Conservation (phyloP, 2,329 filamentous ascomycete species). For the Dactylonectria estremocensis region DNA sequence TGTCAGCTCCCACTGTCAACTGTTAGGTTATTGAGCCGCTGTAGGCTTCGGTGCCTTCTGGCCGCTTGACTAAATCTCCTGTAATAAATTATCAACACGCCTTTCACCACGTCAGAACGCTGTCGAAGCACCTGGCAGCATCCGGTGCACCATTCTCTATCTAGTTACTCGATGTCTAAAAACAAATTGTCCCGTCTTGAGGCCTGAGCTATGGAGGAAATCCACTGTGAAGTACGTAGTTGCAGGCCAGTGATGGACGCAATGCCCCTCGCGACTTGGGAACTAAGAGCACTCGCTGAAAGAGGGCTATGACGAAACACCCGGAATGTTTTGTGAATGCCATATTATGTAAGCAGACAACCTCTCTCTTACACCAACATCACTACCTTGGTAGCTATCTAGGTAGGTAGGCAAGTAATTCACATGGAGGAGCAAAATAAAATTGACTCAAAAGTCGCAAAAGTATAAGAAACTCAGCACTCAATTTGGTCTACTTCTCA, state of each 20-base stretch:
- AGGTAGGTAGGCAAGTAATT: too few species aligned
- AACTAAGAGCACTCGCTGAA: background rate
- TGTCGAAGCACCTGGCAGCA: slow-evolving; percentile 35
- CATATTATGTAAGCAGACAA: slow-evolving; percentile 48
- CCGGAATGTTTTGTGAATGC: slow-evolving; percentile 47
- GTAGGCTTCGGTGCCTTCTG: slow-evolving; percentile 16
- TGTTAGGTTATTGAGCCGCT: background rate
- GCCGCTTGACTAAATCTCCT: background rate
- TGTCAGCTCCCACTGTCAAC: slow-evolving; percentile 7
- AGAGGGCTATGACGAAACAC: slow-evolving; percentile 23
- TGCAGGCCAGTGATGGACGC: background rate
- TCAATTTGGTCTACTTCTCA: too few species aligned
- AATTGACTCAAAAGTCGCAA: too few species aligned
- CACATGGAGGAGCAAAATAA: too few species aligned
- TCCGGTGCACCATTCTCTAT: slow-evolving; percentile 39
- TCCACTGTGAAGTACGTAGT: background rate
- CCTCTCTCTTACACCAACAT: background rate
- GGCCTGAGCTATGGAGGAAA: background rate
- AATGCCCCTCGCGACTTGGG: background rate
- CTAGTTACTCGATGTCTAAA: background rate
- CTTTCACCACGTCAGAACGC: slow-evolving; percentile 30
- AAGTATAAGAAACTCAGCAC: too few species aligned
- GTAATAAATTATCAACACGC: slow-evolving; percentile 6
- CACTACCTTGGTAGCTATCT: too few species aligned
- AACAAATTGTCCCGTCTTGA: background rate